phyloP scores from a whole-genome alignment of 306 rosid species.

The Quercus berberidifolia region DNA sequence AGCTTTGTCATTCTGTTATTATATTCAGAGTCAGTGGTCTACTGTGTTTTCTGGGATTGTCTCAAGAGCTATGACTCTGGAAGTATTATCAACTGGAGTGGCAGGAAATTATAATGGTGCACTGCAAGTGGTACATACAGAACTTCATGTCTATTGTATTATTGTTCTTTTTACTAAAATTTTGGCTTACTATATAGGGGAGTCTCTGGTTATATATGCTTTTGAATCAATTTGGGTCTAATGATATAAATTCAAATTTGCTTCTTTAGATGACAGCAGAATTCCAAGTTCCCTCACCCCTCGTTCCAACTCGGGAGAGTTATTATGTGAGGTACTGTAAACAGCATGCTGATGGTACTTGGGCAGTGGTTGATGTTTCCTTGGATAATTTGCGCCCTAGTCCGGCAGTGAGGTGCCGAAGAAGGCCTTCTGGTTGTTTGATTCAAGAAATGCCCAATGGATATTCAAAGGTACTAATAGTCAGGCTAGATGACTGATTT shows the following conservation, averaged over 20 bases:
- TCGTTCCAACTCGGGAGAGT: constrained; percentile 92
- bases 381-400: constrained; percentile 73
- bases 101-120: constrained; percentile 99
- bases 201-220: not conserved
- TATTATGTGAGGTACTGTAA: constrained; percentile 90
- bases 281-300: constrained; percentile 88
- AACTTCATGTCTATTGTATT: not conserved
- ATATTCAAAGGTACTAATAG: constrained; percentile 62
- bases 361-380: constrained; percentile 98
- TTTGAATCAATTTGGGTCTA: not conserved
- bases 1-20: not conserved
- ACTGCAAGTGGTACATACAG: constrained; percentile 77
- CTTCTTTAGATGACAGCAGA: constrained; percentile 81
- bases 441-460: constrained; percentile 99
- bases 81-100: constrained; percentile 89
- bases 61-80: constrained; percentile 88
- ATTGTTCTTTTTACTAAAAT: no score
- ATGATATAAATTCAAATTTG: not conserved
- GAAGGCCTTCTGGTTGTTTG: constrained; percentile 96
- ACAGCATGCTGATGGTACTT: constrained; percentile 72
- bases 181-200: no score
- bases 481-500: no score
- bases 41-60: constrained; percentile 84
- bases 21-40: constrained; percentile 73
- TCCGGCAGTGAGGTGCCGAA: constrained; percentile 54